phyloP scores from a whole-genome alignment of 2,329 filamentous ascomycete genomes.

The Amauroascus verrucosus region DNA sequence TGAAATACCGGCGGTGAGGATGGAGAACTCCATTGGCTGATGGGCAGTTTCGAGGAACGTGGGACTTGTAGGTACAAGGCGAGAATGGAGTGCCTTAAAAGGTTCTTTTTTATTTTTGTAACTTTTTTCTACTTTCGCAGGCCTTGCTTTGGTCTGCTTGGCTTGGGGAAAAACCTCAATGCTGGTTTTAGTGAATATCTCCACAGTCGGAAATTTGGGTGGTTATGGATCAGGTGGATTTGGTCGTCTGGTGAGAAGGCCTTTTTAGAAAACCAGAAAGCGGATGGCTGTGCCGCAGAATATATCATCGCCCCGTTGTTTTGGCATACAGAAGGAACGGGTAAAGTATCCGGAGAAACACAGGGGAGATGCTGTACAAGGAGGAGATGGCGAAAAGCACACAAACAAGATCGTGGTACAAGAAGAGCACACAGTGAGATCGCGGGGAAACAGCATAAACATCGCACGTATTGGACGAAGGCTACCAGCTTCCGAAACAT shows the following conservation, averaged over 20 bases:
- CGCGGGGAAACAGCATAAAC: too few species aligned
- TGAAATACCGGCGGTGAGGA: conserved; percentile 5
- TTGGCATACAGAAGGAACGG: not conserved
- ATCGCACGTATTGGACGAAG: too few species aligned
- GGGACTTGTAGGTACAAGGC: not conserved
- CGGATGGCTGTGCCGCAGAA: not conserved
- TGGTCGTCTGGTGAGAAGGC: too few species aligned
- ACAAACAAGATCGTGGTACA: not conserved
- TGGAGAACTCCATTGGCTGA: not conserved
- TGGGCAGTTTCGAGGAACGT: too few species aligned
- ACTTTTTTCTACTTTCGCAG: too few species aligned
- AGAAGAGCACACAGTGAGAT: not conserved
- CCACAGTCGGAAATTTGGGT: too few species aligned
- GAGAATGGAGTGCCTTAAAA: not conserved
- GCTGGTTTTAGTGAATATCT: too few species aligned
- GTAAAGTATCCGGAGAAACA: not conserved
- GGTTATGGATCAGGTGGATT: too few species aligned
- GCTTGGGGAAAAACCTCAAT: too few species aligned
- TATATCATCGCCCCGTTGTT: not conserved
- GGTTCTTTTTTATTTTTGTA: too few species aligned
- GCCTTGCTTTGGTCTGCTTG: too few species aligned
- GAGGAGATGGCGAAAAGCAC: not conserved
- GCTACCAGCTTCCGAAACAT: too few species aligned
- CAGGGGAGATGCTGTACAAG: not conserved
- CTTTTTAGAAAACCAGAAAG: not conserved